Base-by-base conservation (phyloP, 164 flowering plant species). In the Vitis cinerea region DNA sequence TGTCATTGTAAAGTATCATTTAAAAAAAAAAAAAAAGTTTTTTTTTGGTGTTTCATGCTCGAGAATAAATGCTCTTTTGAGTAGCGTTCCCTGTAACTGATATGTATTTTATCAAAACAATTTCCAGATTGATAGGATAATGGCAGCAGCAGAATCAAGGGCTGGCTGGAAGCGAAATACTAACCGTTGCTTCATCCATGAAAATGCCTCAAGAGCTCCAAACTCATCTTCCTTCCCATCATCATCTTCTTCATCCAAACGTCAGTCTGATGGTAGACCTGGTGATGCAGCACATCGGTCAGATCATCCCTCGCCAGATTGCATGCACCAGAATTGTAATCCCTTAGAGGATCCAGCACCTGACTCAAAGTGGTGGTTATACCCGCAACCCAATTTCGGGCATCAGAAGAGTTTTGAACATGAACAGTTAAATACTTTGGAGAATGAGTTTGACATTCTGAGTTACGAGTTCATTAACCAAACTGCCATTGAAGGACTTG, bases 61-160 rank as follows among this genome's bases (percentile, higher is more conserved):
- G 44, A 37, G 44, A 37, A 37, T 37, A 37, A 37, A 37, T 37
- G 44, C 44, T 4, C 44, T 37, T 37, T 37, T 37, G 44, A 37
- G 44, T 37, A 37, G 44, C 4, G 44, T 37, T 37, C 6, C 44
- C 44, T 37, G 44, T 37, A 37, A 6, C 44, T 37, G 44, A 37
- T 37, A 37, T 37, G 44, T 37, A 3, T 6, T 37, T 37, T 37
- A 37, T 37, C 44, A 37, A 37, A 37, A 37, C 7, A 6, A 37
- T 37, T 37, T 37, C 44, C 44, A 0, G 44, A 37, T 37, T 3
- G 44, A 67, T 57, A 70, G 64, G 59, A 59, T 74, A 68, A 88
- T 88, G 92, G 94, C 89, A 12, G 82, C 85, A 68, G 87, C 92
- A 78, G 94, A 88, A 81, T 89, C 88, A 58, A 84, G 90, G 73